Base-by-base conservation (phyloP, 805 yeast species). In the Yarrowia sp. region DNA sequence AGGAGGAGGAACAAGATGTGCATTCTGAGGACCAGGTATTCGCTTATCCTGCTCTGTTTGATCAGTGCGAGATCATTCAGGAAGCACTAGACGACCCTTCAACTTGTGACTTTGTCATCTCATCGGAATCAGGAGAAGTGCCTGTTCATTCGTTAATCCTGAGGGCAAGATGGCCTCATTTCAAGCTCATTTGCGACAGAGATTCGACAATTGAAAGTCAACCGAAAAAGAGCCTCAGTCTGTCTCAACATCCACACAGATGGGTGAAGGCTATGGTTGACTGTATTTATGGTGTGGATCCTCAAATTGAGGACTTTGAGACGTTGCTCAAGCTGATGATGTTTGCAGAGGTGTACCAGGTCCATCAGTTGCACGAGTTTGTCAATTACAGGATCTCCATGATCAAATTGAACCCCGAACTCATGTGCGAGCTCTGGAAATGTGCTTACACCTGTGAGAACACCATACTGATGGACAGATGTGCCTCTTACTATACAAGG, bases 191-290 rank as follows among this genome's bases (percentile, higher is more conserved):
- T 12, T 41, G 48, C 16, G 38, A 26, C n/a, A n/a, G 48, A 26
- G 63, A 53, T 15, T 12, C 59, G 4, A 40, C 59, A 3, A 38
- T 38, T 52, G 58, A 36, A 3, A 38, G 11, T 10, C 32, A 52
- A 8, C 58, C 19, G 10, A 52, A 52, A 16, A 53, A 12, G 12
- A 38, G 59, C 46, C 19, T 53, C 16, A 53, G 59, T 19, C 59
- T 53, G 11, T 40, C 16, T 0, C 63, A 41, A 19, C 48, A 56
- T 41, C 63, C 63, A 9, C 63, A 56, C 15, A 16, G 4, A 1
- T 56, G 63, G 63, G 48, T 56, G n/a, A 56, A 56, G 22, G 63
- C 63, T 5, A 41, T 56, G 63, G 63, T 56, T 3, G 63, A 56
- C 63, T 41, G 40, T 22, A 56, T 56, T 16, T 56, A 56, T n/a